A percentile compares a stretch with the other conserved stretches of the same genome.
These are phyloP conservation scores for Trichosporon coremiiforme DNA, from an alignment of 1,284 basidiomycete species.

Conservation along the genomic window DNA sequence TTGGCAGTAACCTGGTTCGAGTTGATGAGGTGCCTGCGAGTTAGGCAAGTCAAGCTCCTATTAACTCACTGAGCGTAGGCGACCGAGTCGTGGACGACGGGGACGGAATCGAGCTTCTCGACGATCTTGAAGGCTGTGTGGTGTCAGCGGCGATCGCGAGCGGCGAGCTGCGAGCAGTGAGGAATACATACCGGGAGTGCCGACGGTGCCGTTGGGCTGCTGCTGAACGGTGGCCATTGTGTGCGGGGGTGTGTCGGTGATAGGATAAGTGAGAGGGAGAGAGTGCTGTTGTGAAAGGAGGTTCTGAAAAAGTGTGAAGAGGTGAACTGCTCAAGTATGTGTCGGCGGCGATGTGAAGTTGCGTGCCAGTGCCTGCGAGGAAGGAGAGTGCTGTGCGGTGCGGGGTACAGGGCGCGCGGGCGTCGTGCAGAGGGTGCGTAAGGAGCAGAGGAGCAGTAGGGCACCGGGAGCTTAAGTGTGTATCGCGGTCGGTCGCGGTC, in stretches of 20 bases:
- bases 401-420: not conserved
- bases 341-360: slow-evolving; percentile 8
- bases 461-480: not conserved
- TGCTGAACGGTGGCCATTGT: slow-evolving; percentile 32
- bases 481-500: not conserved
- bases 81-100: slow-evolving; percentile 54
- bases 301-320: not conserved
- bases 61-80: slow-evolving; percentile 52
- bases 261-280: not conserved
- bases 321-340: not conserved
- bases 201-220: slow-evolving; percentile 24
- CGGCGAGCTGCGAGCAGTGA: too few species aligned
- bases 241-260: not conserved
- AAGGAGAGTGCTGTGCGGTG: slow-evolving; percentile 8
- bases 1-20: slow-evolving; percentile 48
- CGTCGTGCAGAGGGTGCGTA: not conserved
- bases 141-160: slow-evolving; percentile 14
- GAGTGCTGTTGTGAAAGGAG: slow-evolving; percentile 2
- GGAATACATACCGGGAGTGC: slow-evolving; percentile 21
- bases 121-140: slow-evolving; percentile 55
- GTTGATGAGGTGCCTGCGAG: slow-evolving; percentile 45
- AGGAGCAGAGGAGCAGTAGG: not conserved
- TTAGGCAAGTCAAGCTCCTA: not conserved
- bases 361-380: not conserved
- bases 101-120: slow-evolving; percentile 50